Base-by-base conservation (phyloP, 768 basidiomycete species). In the Suillus weaverae region DNA sequence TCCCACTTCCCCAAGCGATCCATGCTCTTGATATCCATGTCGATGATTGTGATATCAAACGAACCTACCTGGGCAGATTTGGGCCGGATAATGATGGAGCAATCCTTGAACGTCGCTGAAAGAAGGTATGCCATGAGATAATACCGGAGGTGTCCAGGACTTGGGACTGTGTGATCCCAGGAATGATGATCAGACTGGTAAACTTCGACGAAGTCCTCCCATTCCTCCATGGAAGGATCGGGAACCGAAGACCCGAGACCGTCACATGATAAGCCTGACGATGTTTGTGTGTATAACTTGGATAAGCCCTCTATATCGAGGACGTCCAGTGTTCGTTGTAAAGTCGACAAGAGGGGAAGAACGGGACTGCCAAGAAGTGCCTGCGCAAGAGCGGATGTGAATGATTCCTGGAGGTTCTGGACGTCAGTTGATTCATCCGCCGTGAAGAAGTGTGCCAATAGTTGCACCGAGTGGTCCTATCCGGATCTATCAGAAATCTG, bases 21-120 rank as follows among this genome's bases (percentile, higher is more conserved):
- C 69, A 91, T 77, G 57, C 84, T 81, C 78, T 99, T 98, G 62
- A 87, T 81, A 75, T 96, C 97, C 56, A 97, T 78, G 75, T 99
- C 97, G 69, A 98, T 93, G 41, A 95, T 79, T 44, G 57, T 63
- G 53, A 44, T 61, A 35, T 48, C 79, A 65, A 65, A 84, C 75
- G 55, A 50, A 16, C 44, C 36, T 35, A 64, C 63, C 16, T 55
- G 68, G 16, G 38, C 6, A 20, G 13, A 18, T 64, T 50, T 57
- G 56, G 70, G 66, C 26, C 81, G 78, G 43, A 89, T 66, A 62
- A 91, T 85, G 61, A 91, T 64, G 0, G 96, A 97, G 78, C 97
- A 99, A 75, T 99, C 97, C 75, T 99, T 99, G 84, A 99, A 95
- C 7, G 92, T 92, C 32, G 94, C 94, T 5, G 94, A 94, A 60